Evolutionary conservation across 2,329 filamentous ascomycete species (phyloP).

Genomic region (Ustilaginoidea virens): DNA sequence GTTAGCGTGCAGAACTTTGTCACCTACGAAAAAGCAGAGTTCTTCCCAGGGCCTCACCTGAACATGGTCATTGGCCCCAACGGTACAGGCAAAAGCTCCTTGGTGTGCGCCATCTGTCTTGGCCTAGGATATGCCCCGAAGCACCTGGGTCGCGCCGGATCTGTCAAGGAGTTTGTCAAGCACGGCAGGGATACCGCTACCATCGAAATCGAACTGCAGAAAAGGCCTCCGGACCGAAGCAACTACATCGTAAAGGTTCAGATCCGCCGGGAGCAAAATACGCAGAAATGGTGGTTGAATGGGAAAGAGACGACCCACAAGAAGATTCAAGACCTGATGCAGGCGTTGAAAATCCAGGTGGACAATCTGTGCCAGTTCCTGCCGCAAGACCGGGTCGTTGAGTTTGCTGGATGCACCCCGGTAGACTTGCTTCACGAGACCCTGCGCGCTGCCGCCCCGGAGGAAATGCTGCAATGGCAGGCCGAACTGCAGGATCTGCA

Average conservation of each 20-base stretch:
- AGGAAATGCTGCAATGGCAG: conserved; percentile 69
- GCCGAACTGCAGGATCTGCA: conserved; percentile 56
- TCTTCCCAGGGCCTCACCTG: conserved; percentile 76
- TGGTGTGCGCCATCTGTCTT: conserved; percentile 92
- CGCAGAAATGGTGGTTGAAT: conserved; percentile 64
- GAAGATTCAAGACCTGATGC: conserved; percentile 50
- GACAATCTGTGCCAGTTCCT: conserved; percentile 97
- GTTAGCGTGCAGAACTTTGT: conserved; percentile 83
- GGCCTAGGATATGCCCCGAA: conserved; percentile 74
- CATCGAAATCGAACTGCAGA: conserved; percentile 84
- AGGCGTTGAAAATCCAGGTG: conserved; percentile 73
- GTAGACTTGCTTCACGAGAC: conserved; percentile 75
- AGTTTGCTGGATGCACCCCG: conserved; percentile 75
- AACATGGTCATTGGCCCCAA: conserved; percentile 99
- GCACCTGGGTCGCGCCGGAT: conserved; percentile 72
- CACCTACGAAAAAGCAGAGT: conserved; percentile 85
- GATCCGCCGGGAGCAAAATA: conserved; percentile 73
- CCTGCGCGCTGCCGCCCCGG: conserved; percentile 70
- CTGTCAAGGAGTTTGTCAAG: conserved; percentile 83
- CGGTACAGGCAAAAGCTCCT: conserved; percentile 90
- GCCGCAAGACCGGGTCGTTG: conserved; percentile 87
- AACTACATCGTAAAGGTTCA: conserved; percentile 64
- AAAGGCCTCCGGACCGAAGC: conserved; percentile 34
- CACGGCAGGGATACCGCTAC: conserved; percentile 62
- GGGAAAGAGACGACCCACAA: conserved; percentile 46